Conservation (phyloP, 2,329 filamentous ascomycete species). For the Paraphoma sp. region DNA sequence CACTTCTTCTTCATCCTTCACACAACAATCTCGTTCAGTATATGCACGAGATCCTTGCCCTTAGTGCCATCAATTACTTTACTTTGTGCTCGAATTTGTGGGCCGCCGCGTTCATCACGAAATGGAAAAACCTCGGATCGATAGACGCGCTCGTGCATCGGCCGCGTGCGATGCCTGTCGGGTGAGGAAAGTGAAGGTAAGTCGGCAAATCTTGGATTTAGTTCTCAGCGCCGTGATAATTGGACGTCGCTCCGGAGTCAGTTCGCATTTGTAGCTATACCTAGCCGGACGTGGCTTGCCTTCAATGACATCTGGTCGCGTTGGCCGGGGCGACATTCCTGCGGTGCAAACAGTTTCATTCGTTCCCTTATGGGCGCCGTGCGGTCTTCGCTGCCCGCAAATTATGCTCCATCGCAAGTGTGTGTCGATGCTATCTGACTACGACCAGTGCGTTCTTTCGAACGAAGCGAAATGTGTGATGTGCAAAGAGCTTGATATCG, state of each 20-base stretch:
- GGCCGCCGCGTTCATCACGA: neutral
- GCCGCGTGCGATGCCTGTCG: conserved; percentile 29
- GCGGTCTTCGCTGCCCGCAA: no score
- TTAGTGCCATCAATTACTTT: no score
- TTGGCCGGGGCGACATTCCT: no score
- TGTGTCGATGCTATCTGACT: neutral
- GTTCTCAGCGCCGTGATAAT: no score
- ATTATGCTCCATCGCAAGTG: no score
- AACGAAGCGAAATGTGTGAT: conserved; percentile 11
- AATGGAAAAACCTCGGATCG: conserved; percentile 7
- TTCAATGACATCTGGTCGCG: neutral
- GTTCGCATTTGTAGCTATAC: no score
- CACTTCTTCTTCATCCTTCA: neutral
- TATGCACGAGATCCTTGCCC: no score
- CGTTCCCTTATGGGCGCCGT: no score
- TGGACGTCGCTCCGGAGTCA: no score
- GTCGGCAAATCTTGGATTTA: neutral
- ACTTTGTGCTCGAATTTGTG: no score
- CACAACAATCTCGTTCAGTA: no score
- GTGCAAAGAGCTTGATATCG: conserved; percentile 19
- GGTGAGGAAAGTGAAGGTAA: conserved; percentile 27
- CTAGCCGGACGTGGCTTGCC: neutral
- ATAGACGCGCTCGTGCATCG: conserved; percentile 10
- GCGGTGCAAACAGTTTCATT: no score
- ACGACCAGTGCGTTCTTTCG: conserved; percentile 10